Percentiles rank a stretch among this genome's conserved stretches.
These are phyloP conservation scores for Orbilia quercus DNA, from an alignment of 2,329 filamentous ascomycete genomes.

Conservation along the genomic window DNA sequence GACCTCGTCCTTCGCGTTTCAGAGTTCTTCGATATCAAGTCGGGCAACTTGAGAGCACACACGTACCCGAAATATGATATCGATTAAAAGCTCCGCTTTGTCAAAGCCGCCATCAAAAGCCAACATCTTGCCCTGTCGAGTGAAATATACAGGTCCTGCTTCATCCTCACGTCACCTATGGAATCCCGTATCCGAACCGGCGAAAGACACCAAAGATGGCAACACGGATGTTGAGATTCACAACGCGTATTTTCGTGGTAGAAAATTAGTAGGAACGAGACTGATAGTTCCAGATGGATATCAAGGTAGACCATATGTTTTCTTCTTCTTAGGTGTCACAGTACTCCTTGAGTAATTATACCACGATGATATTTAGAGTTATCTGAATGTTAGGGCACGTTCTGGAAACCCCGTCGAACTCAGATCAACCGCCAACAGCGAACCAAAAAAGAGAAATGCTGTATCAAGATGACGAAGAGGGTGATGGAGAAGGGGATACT, in stretches of 20 bases:
- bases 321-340: too few relatives aligned
- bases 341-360: too few relatives aligned
- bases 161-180: conserved; percentile 51
- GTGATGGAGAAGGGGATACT: conserved; percentile 18
- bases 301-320: conserved; percentile 26
- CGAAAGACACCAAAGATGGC: conserved; percentile 2
- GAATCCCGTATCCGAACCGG: conserved; percentile 29
- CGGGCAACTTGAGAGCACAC: neutral
- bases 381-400: conserved; percentile 21
- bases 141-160: conserved; percentile 54
- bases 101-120: conserved; percentile 32
- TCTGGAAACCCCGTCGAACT: conserved; percentile 1
- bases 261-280: conserved; percentile 48
- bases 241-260: conserved; percentile 47
- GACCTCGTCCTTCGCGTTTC: too few relatives aligned
- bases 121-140: conserved; percentile 48
- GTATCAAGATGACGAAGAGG: conserved; percentile 40
- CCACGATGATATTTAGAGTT: too few relatives aligned
- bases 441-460: conserved; percentile 37
- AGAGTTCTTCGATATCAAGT: too few relatives aligned
- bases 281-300: conserved; percentile 46
- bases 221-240: conserved; percentile 23
- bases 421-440: conserved; percentile 14
- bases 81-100: conserved; percentile 25
- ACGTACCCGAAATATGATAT: conserved; percentile 34